Base-by-base conservation (phyloP, 805 yeast species). In the Candida dendrica region DNA sequence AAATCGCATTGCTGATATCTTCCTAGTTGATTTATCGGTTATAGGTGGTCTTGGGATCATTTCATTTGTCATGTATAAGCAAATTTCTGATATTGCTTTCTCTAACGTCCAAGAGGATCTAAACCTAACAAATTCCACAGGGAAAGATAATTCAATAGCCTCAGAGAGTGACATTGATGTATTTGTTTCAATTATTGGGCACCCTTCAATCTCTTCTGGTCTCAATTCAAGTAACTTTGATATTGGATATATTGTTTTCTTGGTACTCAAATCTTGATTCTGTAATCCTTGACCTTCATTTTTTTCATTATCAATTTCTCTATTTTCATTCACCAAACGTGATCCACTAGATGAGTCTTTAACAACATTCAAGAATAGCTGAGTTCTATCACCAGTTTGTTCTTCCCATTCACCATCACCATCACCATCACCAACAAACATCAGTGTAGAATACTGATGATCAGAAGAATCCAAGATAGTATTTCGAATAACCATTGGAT, bases 1-100 rank as follows among this genome's bases (percentile, higher is more conserved):
- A 20, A 72, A 56, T 35, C 59, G 52, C 24, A 64, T 31, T 6
- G 64, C 30, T 26, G 55, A 56, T 4, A 70, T 41, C 19, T 53
- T 41, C 35, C 53, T 59, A 2, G 66, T 56, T 8, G 52, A 50
- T 3, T 35, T 22, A 45, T 63, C 64, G 16, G 44, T 24, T 0
- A 36, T 14, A 13, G 45, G 37, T 19, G 38, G 43, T 6, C 32
- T 20, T 2, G 33, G 20, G 18, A 20, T 20, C 2, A 18, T 2
- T 13, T 38, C 44, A 20, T 41, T 40, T 4, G 44, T 41, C 3
- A 58, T 27, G 2, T 15, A 33, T 9, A 31, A 31, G n/a, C 47
- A 37, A 2, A 58, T 42, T 14, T 62, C 64, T 6, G 36, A 34
- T 37, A 62, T 43, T 3, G 45, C 43, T 39, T 45, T 57, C 6